Percentiles rank a stretch among this genome's conserved stretches.
Conservation (phyloP, 2,329 filamentous ascomycete genomes). For the Ophiostoma perfectum region DNA sequence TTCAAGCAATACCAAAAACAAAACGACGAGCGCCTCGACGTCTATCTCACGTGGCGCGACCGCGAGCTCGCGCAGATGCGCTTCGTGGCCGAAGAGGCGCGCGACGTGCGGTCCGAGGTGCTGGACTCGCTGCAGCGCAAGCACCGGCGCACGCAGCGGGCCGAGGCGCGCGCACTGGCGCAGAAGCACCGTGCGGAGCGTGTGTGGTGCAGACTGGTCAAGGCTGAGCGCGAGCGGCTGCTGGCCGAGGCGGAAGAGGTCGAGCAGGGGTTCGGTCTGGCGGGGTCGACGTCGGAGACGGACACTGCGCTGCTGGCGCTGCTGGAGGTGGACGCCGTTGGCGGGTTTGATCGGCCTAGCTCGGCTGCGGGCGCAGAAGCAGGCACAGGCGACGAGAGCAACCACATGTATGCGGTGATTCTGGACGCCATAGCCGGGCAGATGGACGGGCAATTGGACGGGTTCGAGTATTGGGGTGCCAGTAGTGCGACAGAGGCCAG, state of each 20-base stretch:
- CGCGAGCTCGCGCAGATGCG: constrained; percentile 38
- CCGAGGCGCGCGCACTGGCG: constrained; percentile 33
- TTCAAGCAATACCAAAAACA: constrained; percentile 32
- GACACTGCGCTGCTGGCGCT: constrained; percentile 24
- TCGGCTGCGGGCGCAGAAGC: constrained; percentile 31
- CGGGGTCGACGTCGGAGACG: constrained; percentile 34
- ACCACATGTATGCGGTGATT: constrained; percentile 17
- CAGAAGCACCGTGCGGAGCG: constrained; percentile 40
- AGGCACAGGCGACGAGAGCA: constrained; percentile 43
- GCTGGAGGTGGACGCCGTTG: constrained; percentile 20
- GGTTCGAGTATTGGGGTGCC: background rate
- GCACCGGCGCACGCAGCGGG: constrained; percentile 29
- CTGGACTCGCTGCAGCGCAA: constrained; percentile 38
- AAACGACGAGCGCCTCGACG: constrained; percentile 39
- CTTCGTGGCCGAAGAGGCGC: constrained; percentile 37
- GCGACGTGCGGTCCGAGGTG: constrained; percentile 39
- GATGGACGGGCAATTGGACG: background rate
- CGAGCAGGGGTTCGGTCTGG: constrained; percentile 32
- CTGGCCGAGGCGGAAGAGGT: constrained; percentile 39
- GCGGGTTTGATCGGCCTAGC: background rate
- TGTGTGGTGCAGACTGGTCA: constrained; percentile 43
- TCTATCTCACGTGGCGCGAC: constrained; percentile 37
- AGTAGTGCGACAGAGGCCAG: background rate
- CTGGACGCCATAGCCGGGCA: constrained; percentile 15
- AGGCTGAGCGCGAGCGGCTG: constrained; percentile 41